Evolutionary conservation across 1,284 basidiomycete species (phyloP).

Genomic region (Veloboletus limbatus): DNA sequence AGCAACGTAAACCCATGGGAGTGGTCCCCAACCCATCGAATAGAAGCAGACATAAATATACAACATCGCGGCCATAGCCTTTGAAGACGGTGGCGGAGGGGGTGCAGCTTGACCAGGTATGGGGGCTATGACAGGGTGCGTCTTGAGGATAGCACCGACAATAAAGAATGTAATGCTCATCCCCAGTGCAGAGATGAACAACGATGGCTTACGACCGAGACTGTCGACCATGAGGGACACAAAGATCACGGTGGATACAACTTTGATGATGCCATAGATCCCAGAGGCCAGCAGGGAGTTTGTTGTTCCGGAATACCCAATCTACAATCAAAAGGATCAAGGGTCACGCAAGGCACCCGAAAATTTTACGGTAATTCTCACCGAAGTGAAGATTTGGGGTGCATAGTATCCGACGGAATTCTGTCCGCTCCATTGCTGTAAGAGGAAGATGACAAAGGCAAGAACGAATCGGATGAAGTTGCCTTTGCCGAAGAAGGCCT

Average conservation of each 20-base stretch:
- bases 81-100: constrained; percentile 47
- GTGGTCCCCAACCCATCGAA: constrained; percentile 62
- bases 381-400: constrained; percentile 69
- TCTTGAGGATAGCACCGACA: constrained; percentile 74
- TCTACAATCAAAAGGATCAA: too few relatives aligned
- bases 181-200: constrained; percentile 62
- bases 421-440: constrained; percentile 63
- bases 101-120: constrained; percentile 24
- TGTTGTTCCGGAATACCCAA: constrained; percentile 60
- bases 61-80: constrained; percentile 73
- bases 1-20: constrained; percentile 71
- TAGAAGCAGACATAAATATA: constrained; percentile 79
- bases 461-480: constrained; percentile 65
- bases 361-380: constrained; percentile 37
- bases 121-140: constrained; percentile 51
- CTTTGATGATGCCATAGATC: constrained; percentile 78
- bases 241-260: constrained; percentile 67
- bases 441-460: constrained; percentile 46
- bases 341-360: background rate
- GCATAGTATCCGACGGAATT: constrained; percentile 74
- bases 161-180: constrained; percentile 64
- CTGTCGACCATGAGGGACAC: constrained; percentile 56
- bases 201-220: constrained; percentile 54
- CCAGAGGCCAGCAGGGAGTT: constrained; percentile 75
- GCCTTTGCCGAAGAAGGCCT: constrained; percentile 73